These are phyloP conservation scores for Xanthoconium purpureum DNA, from an alignment of 768 basidiomycete genomes.

Conservation along the genomic window DNA sequence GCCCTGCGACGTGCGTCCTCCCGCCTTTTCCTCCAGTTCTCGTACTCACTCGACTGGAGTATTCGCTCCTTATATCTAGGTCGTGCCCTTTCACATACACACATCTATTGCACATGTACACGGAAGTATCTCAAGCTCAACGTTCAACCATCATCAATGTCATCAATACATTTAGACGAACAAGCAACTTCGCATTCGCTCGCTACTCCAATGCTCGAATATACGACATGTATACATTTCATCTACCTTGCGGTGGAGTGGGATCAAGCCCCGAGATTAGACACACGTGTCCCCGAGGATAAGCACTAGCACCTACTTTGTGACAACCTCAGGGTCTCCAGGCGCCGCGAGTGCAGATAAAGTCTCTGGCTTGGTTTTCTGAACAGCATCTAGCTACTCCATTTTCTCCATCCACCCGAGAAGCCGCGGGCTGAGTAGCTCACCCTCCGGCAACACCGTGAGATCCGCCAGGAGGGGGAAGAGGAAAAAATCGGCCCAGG, in stretches of 20 bases:
- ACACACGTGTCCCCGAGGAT: background rate
- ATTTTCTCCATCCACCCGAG: constrained; percentile 25
- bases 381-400: constrained; percentile 24
- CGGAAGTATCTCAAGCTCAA: no score
- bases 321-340: constrained; percentile 16
- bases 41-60: no score
- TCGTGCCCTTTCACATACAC: no score
- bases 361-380: constrained; percentile 22
- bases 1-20: no score
- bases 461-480: constrained; percentile 32
- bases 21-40: no score
- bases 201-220: no score
- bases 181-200: no score
- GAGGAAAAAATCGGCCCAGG: constrained; percentile 35
- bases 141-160: no score
- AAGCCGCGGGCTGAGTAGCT: constrained; percentile 23
- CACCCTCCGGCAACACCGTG: constrained; percentile 24
- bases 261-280: background rate
- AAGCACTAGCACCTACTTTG: background rate
- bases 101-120: no score
- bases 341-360: constrained; percentile 25
- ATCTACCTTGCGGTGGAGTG: background rate
- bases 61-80: no score
- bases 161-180: no score
- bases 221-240: no score